phyloP scores from a whole-genome alignment of 2,329 filamentous ascomycete species.

The Ascochyta viciae-villosae region DNA sequence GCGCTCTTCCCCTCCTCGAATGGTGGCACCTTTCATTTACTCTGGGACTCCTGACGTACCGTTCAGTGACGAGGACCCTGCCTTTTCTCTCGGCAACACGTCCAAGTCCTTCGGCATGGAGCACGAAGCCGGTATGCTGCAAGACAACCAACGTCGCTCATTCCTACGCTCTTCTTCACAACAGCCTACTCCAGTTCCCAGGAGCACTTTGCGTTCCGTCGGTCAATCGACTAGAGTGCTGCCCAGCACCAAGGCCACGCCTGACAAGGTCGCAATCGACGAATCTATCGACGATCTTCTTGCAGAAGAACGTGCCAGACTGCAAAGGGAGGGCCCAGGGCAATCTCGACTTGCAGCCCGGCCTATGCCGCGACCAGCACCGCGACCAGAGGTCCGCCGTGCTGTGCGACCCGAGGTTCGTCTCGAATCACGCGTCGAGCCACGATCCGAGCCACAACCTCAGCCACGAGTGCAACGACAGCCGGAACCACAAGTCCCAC shows the following conservation, averaged over 20 bases:
- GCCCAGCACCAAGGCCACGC: constrained; percentile 1
- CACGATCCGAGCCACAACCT: not conserved
- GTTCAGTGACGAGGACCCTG: constrained; percentile 30
- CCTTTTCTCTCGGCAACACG: constrained; percentile 33
- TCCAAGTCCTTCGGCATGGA: constrained; percentile 45
- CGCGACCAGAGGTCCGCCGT: not conserved
- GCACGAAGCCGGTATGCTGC: constrained; percentile 44
- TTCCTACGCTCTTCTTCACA: constrained; percentile 12
- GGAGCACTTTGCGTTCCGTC: not conserved
- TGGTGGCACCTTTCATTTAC: constrained; percentile 25
- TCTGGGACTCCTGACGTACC: constrained; percentile 28
- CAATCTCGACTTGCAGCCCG: not conserved
- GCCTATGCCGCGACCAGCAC: not conserved
- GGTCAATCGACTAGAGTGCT: not conserved
- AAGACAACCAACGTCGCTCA: not conserved
- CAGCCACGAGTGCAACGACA: not conserved
- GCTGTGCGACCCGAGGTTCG: not conserved
- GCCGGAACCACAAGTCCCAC: not conserved
- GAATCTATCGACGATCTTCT: constrained; percentile 24
- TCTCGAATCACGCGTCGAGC: not conserved
- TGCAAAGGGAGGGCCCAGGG: constrained; percentile 22
- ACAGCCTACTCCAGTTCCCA: constrained; percentile 7
- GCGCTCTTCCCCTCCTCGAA: constrained; percentile 4
- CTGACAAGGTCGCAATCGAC: constrained; percentile 11
- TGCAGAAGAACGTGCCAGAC: constrained; percentile 27